phyloP scores from a whole-genome alignment of 192 early-diverging fungal genomes.

The Mortierella claussenii region DNA sequence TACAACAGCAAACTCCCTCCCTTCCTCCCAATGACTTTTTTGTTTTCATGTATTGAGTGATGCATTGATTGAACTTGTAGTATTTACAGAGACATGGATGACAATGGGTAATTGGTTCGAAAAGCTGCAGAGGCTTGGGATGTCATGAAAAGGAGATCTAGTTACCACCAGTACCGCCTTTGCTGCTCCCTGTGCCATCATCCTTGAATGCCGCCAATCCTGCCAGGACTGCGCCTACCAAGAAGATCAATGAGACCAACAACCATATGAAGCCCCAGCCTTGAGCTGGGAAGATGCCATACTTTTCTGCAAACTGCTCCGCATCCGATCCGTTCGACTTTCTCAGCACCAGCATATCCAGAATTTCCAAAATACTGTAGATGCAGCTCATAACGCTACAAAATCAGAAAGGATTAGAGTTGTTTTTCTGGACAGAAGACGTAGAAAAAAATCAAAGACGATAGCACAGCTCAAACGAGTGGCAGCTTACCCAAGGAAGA shows the following conservation, averaged over 20 bases:
- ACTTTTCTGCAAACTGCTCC: slow-evolving; percentile 80
- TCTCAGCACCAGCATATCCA: slow-evolving; percentile 90
- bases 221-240: slow-evolving; percentile 79
- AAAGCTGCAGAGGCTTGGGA: not conserved
- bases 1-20: not conserved
- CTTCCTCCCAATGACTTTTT: not conserved
- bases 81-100: not conserved
- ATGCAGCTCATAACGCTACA: slow-evolving; percentile 90
- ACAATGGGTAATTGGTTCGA: not conserved
- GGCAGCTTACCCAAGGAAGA: slow-evolving; percentile 83
- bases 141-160: not conserved
- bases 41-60: not conserved
- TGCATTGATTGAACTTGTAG: too few species aligned
- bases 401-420: too few species aligned
- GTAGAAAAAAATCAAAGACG: too few species aligned
- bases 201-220: slow-evolving; percentile 86
- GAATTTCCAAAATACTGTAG: slow-evolving; percentile 95
- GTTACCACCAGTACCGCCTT: not conserved
- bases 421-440: too few species aligned
- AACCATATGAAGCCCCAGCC: slow-evolving; percentile 96
- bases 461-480: not conserved
- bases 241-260: slow-evolving; percentile 82
- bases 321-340: slow-evolving; percentile 98
- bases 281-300: slow-evolving; percentile 80
- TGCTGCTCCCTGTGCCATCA: slow-evolving; percentile 8